Conservation (phyloP, 2,329 filamentous ascomycete species). For the Alternaria brassicicola region DNA sequence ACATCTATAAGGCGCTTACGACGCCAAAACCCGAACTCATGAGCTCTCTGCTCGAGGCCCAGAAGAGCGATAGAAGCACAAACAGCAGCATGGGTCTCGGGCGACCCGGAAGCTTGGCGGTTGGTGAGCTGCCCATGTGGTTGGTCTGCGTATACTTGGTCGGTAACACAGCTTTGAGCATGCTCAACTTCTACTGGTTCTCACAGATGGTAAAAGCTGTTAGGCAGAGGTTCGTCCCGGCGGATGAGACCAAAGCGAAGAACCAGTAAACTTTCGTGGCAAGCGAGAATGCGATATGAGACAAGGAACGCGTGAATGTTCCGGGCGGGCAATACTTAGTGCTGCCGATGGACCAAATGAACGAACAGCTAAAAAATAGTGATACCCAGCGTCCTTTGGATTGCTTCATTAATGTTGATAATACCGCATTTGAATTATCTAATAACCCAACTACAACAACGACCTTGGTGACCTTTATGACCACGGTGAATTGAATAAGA, state of each 20-base stretch:
- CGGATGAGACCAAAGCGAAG: conserved; percentile 21
- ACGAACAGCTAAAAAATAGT: background rate
- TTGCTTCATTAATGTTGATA: background rate
- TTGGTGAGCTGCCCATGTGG: conserved; percentile 66
- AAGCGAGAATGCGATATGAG: background rate
- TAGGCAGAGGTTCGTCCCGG: conserved; percentile 70
- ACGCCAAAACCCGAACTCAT: conserved; percentile 22
- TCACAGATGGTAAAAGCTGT: conserved; percentile 84
- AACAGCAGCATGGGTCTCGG: conserved; percentile 26
- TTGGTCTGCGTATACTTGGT: conserved; percentile 70
- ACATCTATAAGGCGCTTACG: conserved; percentile 63
- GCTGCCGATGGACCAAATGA: background rate
- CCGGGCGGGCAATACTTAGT: background rate
- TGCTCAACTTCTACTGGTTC: conserved; percentile 84
- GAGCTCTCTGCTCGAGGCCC: conserved; percentile 33
- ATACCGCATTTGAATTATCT: background rate
- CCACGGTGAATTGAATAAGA: background rate
- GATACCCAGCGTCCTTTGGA: conserved; percentile 8
- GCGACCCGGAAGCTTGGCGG: conserved; percentile 25
- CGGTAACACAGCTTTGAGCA: conserved; percentile 74
- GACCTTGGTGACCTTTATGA: background rate
- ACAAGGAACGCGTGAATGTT: background rate
- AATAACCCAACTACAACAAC: background rate
- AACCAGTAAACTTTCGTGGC: conserved; percentile 20
- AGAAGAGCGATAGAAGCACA: conserved; percentile 57